Evolutionary conservation across 305 asterid genomes (phyloP), one percentile per base, ranked within the genome.

Genomic region (Euphrasia arctica): DNA sequence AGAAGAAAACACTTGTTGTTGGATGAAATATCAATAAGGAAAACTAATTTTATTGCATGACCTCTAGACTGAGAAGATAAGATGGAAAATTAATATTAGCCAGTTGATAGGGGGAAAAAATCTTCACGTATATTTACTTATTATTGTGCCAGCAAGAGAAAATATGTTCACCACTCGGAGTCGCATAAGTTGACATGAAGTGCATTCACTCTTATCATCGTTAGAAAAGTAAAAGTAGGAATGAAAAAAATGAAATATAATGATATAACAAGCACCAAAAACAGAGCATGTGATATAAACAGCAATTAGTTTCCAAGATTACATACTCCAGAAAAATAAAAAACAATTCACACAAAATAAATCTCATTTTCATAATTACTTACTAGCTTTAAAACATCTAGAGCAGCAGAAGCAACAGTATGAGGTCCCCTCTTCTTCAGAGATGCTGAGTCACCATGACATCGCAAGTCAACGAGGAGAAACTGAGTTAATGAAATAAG

Each of bases 381-480:
- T 83, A 92, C 97, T 54, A 92, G 97, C 78, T 92, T 92, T 79
- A 92, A 77, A 77, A 92, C 95, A 74, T 92, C 98, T 72, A 83
- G 86, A 32, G 98, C 97, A 78, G 98, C 97, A 66, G 96, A 83
- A 43, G 90, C 84, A 72, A 89, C 95, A 65, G 91, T 80, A 75
- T 92, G 91, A 36, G 96, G 86, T 11, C 93, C 96, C 77, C 78
- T 82, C 83, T 87, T 87, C 76, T 71, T 86, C 66, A 84, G 71
- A 56, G 94, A 79, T 75, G 97, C 83, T 47, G 98, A 92, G 77
- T 89, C 98, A 68, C 98, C 98, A 74, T 92, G 98, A 67, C 98
- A 92, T 29, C 98, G 93, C 81, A 92, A 80, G 91, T 92, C 97
- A 62, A 92, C 91, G 68, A 92, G 87, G 83, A 92, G 90, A 87